phyloP scores from a whole-genome alignment of 2,329 filamentous ascomycete genomes.

The Aspergillus costaricaensis region DNA sequence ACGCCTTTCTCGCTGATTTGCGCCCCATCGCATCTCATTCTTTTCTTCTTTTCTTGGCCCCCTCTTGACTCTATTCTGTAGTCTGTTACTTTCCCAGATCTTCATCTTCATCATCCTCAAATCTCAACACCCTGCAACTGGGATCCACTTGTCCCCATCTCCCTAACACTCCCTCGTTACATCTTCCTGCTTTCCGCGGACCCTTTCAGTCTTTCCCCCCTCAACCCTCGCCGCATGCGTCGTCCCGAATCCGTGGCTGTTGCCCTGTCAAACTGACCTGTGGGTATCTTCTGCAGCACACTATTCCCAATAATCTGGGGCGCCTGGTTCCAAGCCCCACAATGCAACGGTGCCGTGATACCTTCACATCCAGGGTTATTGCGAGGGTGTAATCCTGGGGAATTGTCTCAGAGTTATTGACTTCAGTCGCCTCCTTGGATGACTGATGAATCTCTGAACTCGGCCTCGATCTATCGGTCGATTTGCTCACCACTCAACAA shows the following conservation, averaged over 20 bases:
- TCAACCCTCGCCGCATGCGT: slow-evolving; percentile 15
- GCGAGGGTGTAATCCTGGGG: neutral
- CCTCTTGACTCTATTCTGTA: no score
- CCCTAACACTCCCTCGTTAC: neutral
- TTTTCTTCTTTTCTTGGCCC: no score
- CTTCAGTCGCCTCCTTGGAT: neutral
- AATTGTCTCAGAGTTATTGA: no score
- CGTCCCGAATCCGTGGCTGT: slow-evolving; percentile 15
- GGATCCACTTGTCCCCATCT: neutral
- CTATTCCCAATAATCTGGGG: slow-evolving; percentile 14
- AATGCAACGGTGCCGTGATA: slow-evolving; percentile 8
- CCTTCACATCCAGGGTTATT: neutral
- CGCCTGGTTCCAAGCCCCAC: slow-evolving; percentile 8
- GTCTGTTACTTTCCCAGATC: neutral
- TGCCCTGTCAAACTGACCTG: slow-evolving; percentile 17
- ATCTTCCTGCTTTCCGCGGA: neutral
- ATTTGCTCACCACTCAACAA: no score
- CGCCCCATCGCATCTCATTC: neutral
- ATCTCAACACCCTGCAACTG: neutral
- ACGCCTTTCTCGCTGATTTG: neutral
- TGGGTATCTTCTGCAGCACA: slow-evolving; percentile 12
- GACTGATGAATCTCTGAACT: neutral
- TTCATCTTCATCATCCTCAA: neutral
- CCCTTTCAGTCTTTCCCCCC: neutral
- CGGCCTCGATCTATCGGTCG: neutral